phyloP scores from a whole-genome alignment of 2,329 filamentous ascomycete species.

The Curvularia sp. region DNA sequence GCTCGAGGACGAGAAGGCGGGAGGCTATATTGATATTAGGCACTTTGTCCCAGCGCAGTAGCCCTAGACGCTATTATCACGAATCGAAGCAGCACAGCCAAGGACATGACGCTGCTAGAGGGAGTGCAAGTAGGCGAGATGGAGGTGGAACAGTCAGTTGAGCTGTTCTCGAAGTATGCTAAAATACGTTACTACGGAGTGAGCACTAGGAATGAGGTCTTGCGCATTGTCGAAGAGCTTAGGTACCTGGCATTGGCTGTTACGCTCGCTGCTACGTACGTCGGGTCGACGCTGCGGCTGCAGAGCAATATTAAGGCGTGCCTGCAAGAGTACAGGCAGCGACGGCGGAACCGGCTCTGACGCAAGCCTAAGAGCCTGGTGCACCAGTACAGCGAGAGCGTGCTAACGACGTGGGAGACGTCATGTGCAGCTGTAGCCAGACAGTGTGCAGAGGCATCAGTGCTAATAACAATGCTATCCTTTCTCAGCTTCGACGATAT shows the following conservation, averaged over 20 bases:
- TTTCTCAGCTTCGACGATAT: conserved; percentile 23
- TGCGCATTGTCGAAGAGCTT: conserved; percentile 28
- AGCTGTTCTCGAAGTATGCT: conserved; percentile 18
- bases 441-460: conserved; percentile 21
- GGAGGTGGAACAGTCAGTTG: conserved; percentile 18
- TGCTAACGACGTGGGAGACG: conserved; percentile 35
- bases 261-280: conserved; percentile 25
- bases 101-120: conserved; percentile 21
- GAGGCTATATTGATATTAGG: conserved; percentile 20
- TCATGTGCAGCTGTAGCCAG: conserved; percentile 22
- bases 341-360: conserved; percentile 22
- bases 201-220: conserved; percentile 8
- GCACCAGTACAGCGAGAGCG: conserved; percentile 33
- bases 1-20: conserved; percentile 22
- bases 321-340: conserved; percentile 24
- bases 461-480: conserved; percentile 18
- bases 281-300: conserved; percentile 25
- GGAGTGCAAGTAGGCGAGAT: conserved; percentile 28
- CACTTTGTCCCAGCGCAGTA: conserved; percentile 22
- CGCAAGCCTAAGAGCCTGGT: conserved; percentile 21
- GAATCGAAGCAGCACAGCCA: conserved; percentile 1
- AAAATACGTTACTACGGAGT: background rate
- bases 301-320: conserved; percentile 23
- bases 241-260: conserved; percentile 30
- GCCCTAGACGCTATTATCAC: conserved; percentile 4